Conservation (phyloP, 1,139 yeast genomes). For the Yueomyces sp. region DNA sequence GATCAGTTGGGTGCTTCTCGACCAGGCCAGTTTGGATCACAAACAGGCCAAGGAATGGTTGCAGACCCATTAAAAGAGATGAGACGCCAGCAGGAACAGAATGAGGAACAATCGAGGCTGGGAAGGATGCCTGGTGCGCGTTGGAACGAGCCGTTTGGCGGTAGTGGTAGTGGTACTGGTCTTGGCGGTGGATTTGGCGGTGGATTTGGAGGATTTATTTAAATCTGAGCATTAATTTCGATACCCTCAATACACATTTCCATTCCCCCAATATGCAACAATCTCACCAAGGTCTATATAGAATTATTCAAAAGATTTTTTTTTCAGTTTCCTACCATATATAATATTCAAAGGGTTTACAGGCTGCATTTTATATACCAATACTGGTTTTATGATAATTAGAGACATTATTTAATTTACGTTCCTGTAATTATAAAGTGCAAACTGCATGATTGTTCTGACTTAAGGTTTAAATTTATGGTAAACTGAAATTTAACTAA, state of each 20-base stretch:
- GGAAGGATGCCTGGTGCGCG: slow-evolving; percentile 7
- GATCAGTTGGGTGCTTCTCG: slow-evolving; percentile 8
- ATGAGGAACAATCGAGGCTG: not conserved
- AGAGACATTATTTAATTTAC: too few relatives aligned
- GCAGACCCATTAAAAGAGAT: slow-evolving; percentile 19
- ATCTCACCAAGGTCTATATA: too few relatives aligned
- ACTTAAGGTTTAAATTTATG: too few relatives aligned
- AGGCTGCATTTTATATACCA: too few relatives aligned
- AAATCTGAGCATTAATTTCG: not conserved
- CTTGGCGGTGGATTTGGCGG: slow-evolving; percentile 1
- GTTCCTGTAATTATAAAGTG: too few relatives aligned
- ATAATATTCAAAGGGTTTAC: too few relatives aligned
- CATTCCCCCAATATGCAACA: not conserved
- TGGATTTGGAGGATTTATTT: not conserved
- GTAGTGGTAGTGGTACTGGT: slow-evolving; percentile 6
- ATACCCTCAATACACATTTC: not conserved
- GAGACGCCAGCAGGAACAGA: slow-evolving; percentile 10
- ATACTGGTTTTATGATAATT: too few relatives aligned
- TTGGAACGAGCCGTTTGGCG: slow-evolving; percentile 2
- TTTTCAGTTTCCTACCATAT: too few relatives aligned
- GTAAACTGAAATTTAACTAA: too few relatives aligned
- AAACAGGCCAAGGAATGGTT: slow-evolving; percentile 27
- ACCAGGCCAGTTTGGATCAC: slow-evolving; percentile 4
- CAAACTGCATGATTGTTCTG: too few relatives aligned
- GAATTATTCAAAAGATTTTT: too few relatives aligned